Conservation (phyloP, 192 early-diverging fungal genomes). For the Coemansia sp. region DNA sequence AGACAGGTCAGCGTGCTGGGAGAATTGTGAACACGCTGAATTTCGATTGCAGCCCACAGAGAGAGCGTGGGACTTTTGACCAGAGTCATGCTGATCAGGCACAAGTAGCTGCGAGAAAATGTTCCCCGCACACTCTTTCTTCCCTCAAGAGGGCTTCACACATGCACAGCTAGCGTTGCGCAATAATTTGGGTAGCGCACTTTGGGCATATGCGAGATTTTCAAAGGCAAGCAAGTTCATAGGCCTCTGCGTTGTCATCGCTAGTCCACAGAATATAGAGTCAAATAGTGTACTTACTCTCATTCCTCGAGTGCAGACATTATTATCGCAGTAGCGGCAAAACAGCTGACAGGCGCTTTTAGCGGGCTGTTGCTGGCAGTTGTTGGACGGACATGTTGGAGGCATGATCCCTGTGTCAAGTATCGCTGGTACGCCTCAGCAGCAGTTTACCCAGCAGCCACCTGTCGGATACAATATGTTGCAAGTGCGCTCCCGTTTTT, state of each 20-base stretch:
- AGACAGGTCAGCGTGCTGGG: neutral
- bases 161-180: neutral
- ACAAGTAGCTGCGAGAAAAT: neutral
- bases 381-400: slow-evolving; percentile 48
- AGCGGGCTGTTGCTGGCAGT: slow-evolving; percentile 26
- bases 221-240: neutral
- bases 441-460: neutral
- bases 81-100: neutral
- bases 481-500: neutral
- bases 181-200: neutral
- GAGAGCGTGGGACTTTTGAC: neutral
- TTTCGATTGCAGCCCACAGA: neutral
- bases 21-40: slow-evolving; percentile 1
- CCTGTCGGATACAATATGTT: neutral
- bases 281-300: slow-evolving; percentile 50
- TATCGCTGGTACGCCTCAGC: neutral
- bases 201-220: neutral
- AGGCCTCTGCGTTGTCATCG: neutral
- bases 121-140: neutral
- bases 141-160: neutral
- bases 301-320: slow-evolving; percentile 72
- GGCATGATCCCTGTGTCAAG: slow-evolving; percentile 17
- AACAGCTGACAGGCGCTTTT: slow-evolving; percentile 66
- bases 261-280: neutral
- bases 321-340: slow-evolving; percentile 63